Percentiles rank a stretch among this genome's conserved stretches.
Evolutionary conservation across 495 filamentous ascomycete species (phyloP).

Genomic region (Penicillium cosmopolitanum): DNA sequence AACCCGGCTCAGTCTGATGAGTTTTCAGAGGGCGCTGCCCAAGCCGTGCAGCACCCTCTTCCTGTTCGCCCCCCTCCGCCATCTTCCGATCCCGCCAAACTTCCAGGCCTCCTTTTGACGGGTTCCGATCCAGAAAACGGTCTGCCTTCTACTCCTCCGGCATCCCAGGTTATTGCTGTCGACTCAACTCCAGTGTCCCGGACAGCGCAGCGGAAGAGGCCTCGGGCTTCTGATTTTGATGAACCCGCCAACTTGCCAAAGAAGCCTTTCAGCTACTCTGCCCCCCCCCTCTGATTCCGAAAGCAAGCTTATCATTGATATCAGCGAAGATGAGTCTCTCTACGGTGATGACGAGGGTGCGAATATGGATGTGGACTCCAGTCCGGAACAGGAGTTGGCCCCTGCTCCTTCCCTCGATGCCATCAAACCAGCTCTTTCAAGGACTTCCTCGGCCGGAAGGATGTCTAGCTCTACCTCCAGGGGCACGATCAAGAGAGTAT

Average conservation of each 20-base stretch:
- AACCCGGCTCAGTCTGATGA: background rate
- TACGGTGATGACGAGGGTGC: constrained; percentile 48
- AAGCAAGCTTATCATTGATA: constrained; percentile 66
- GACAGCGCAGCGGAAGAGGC: constrained; percentile 68
- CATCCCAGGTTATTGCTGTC: constrained; percentile 16
- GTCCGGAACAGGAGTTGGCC: constrained; percentile 13
- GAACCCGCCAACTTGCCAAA: constrained; percentile 57
- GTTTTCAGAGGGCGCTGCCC: background rate
- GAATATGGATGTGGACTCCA: constrained; percentile 39
- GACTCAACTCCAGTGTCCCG: constrained; percentile 34
- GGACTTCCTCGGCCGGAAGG: constrained; percentile 12
- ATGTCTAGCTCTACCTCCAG: constrained; percentile 45
- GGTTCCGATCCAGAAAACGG: constrained; percentile 20
- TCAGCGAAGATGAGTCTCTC: constrained; percentile 67
- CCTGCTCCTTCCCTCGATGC: constrained; percentile 1
- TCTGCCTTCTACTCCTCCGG: constrained; percentile 11
- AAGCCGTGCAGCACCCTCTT: constrained; percentile 42
- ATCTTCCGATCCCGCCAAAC: constrained; percentile 31
- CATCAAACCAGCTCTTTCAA: constrained; percentile 15
- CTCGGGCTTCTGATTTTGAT: constrained; percentile 83
- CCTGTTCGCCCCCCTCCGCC: constrained; percentile 49
- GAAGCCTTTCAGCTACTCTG: constrained; percentile 59
- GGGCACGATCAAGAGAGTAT: constrained; percentile 53
- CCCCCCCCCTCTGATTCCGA: constrained; percentile 18
- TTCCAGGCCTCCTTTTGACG: constrained; percentile 60